These are phyloP conservation scores for Epichloe uncinata DNA, from an alignment of 2,329 filamentous ascomycete genomes.

Conservation along the genomic window DNA sequence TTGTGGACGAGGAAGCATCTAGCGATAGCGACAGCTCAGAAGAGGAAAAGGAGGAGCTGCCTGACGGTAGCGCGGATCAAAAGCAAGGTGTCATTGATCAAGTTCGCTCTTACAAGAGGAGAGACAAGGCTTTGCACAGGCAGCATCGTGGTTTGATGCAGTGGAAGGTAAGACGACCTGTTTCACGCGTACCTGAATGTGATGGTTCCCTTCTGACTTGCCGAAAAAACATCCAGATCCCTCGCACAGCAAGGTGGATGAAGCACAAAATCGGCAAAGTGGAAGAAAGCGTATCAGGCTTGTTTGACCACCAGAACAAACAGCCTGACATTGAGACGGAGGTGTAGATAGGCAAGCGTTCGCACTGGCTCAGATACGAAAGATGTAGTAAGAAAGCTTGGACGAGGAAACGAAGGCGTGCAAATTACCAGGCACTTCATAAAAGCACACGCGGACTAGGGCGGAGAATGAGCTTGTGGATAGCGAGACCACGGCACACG, in stretches of 20 bases:
- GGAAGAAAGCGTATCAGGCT: slow-evolving; percentile 41
- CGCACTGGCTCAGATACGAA: too few species aligned
- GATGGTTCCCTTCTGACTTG: not conserved
- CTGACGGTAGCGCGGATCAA: slow-evolving; percentile 24
- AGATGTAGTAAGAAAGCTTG: too few species aligned
- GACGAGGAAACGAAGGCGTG: too few species aligned
- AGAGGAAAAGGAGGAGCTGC: slow-evolving; percentile 26
- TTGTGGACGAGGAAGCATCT: slow-evolving; percentile 20
- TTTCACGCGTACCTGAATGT: not conserved
- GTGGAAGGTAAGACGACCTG: slow-evolving; percentile 33
- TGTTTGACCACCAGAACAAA: slow-evolving; percentile 47
- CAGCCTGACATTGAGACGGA: slow-evolving; percentile 54
- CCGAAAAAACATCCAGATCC: slow-evolving; percentile 13
- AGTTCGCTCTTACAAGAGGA: slow-evolving; percentile 45
- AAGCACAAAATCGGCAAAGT: slow-evolving; percentile 42
- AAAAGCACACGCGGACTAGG: too few species aligned
- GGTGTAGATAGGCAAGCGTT: slow-evolving; percentile 30
- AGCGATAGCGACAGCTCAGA: slow-evolving; percentile 18
- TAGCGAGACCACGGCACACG: too few species aligned
- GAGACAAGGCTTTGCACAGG: slow-evolving; percentile 47
- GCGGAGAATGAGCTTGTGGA: too few species aligned
- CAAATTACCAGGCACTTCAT: too few species aligned
- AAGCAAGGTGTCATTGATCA: slow-evolving; percentile 34
- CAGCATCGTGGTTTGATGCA: slow-evolving; percentile 62
- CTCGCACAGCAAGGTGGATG: slow-evolving; percentile 35